Percentiles rank a stretch among this genome's conserved stretches.
These are phyloP conservation scores for Cylindrodendrum hubeiense DNA, from an alignment of 2,329 filamentous ascomycete species.

Conservation along the genomic window DNA sequence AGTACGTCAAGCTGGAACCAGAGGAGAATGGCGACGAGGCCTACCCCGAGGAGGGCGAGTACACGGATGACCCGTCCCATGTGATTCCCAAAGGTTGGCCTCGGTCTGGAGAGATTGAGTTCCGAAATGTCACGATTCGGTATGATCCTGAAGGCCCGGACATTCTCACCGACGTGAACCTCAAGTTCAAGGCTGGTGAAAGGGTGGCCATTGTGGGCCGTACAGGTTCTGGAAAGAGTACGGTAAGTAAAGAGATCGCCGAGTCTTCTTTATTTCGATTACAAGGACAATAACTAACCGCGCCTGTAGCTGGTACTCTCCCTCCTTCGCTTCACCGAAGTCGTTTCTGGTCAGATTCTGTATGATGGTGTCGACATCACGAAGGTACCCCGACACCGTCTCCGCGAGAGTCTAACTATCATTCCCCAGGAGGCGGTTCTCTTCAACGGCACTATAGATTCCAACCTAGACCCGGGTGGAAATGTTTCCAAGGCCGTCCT, in stretches of 20 bases:
- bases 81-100: conserved; percentile 60
- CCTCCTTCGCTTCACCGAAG: conserved; percentile 65
- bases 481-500: conserved; percentile 66
- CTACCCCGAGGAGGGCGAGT: conserved; percentile 54
- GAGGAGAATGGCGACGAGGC: conserved; percentile 58
- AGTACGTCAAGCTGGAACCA: conserved; percentile 60
- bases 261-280: background rate
- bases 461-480: conserved; percentile 75
- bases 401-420: conserved; percentile 67
- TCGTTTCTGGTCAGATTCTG: conserved; percentile 63
- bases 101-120: conserved; percentile 61
- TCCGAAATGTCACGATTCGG: conserved; percentile 63
- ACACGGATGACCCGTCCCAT: conserved; percentile 53
- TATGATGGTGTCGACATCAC: conserved; percentile 69
- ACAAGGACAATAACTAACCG: conserved; percentile 20
- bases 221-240: conserved; percentile 87
- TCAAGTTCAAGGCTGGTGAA: conserved; percentile 73
- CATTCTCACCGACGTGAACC: conserved; percentile 63
- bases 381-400: conserved; percentile 61
- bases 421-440: conserved; percentile 71
- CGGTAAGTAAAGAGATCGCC: conserved; percentile 62
- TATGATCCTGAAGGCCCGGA: conserved; percentile 60
- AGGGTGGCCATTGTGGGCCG: conserved; percentile 85
- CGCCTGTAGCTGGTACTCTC: conserved; percentile 61
- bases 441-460: conserved; percentile 65